Conservation (phyloP, 306 rosid species). For the Arachis stenosperma region DNA sequence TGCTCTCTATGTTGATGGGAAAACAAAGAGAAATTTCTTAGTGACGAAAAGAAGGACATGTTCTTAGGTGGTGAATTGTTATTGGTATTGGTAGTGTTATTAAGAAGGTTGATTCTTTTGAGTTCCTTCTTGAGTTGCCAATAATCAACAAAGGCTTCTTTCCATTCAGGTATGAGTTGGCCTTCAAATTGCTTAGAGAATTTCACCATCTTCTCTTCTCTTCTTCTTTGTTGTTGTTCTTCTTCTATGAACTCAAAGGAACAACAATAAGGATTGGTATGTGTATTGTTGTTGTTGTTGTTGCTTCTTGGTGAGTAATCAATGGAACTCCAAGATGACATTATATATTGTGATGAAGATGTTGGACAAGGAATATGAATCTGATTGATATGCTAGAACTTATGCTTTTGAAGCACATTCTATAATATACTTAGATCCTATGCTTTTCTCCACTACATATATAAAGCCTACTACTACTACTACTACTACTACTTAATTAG, state of each 20-base stretch:
- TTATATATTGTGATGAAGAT: slow-evolving; percentile 66
- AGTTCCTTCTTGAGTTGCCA: slow-evolving; percentile 83
- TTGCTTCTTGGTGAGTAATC: slow-evolving; percentile 55
- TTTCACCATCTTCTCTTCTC: slow-evolving; percentile 64
- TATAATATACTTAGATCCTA: slow-evolving; percentile 81
- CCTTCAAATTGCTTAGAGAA: slow-evolving; percentile 94
- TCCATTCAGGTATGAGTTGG: slow-evolving; percentile 97
- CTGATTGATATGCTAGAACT: slow-evolving; percentile 62
- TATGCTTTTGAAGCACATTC: slow-evolving; percentile 94
- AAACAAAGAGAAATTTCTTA: slow-evolving; percentile 62
- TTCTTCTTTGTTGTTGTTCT: slow-evolving; percentile 35
- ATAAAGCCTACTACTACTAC: no score
- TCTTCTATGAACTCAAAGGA: slow-evolving; percentile 24
- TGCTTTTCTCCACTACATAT: slow-evolving; percentile 50
- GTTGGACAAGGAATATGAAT: slow-evolving; percentile 19
- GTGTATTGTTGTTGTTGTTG: background rate
- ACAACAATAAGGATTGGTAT: background rate
- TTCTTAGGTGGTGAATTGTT: slow-evolving; percentile 19
- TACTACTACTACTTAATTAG: no score
- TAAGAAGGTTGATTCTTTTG: slow-evolving; percentile 64
- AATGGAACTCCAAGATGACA: slow-evolving; percentile 56
- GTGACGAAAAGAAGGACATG: slow-evolving; percentile 57
- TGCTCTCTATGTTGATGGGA: slow-evolving; percentile 73
- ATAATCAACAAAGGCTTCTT: slow-evolving; percentile 94
- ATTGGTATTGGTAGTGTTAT: slow-evolving; percentile 40